Percentiles rank a stretch among this genome's conserved stretches.
Conservation (phyloP, 2,329 filamentous ascomycete genomes). For the Colletotrichum phormii region DNA sequence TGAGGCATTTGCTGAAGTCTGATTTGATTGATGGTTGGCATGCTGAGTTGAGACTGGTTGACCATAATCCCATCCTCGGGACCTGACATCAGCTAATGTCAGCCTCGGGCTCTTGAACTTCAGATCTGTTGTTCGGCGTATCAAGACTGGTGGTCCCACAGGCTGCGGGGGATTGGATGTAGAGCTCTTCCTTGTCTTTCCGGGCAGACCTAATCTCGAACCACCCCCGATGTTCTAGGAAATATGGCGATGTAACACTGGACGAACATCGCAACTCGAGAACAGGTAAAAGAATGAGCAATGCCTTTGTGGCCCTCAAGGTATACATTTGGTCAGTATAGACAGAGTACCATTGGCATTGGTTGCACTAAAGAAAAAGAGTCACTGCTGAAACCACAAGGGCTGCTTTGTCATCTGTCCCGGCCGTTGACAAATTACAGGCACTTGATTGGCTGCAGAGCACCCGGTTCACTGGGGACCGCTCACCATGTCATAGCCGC, state of each 20-base stretch:
- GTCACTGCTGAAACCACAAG: background rate
- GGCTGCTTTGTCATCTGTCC: constrained; percentile 25
- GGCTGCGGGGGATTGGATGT: background rate
- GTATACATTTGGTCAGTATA: background rate
- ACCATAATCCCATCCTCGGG: background rate
- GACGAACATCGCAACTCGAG: background rate
- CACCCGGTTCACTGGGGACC: background rate
- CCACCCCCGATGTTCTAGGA: background rate
- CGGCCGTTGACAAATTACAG: constrained; percentile 31
- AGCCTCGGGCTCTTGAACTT: background rate
- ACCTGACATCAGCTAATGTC: background rate
- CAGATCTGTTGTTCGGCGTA: background rate
- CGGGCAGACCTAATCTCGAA: background rate
- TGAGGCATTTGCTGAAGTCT: background rate
- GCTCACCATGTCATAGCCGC: constrained; percentile 36
- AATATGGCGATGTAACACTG: background rate
- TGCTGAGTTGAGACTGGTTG: background rate
- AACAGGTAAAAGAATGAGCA: background rate
- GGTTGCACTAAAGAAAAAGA: background rate
- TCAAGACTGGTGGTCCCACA: background rate
- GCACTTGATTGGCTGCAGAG: constrained; percentile 12
- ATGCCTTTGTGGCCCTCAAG: background rate
- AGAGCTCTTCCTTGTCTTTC: background rate
- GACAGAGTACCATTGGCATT: background rate
- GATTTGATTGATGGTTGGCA: background rate